phyloP scores from a whole-genome alignment of 805 yeast genomes.

The Zygosaccharomyces gambellarensis region DNA sequence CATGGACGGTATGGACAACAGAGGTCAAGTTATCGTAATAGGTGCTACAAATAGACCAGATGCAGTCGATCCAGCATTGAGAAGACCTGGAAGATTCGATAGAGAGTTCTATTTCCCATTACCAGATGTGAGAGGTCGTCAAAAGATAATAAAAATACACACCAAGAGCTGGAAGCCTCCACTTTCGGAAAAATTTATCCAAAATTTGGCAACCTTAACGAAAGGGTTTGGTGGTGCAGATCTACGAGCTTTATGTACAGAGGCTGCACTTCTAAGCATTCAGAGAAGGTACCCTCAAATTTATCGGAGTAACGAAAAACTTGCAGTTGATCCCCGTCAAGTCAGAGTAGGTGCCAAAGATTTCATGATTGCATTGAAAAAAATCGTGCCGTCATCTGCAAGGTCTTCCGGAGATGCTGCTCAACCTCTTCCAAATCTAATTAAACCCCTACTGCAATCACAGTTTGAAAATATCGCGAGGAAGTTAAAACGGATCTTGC shows the following conservation, averaged over 20 bases:
- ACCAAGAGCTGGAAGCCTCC: slow-evolving; percentile 87
- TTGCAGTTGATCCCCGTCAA: slow-evolving; percentile 63
- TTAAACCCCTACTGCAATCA: slow-evolving; percentile 57
- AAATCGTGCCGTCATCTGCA: slow-evolving; percentile 88
- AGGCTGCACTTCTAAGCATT: slow-evolving; percentile 87
- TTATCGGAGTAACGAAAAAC: slow-evolving; percentile 67
- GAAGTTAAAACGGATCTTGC: slow-evolving; percentile 55
- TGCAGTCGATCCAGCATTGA: slow-evolving; percentile 94
- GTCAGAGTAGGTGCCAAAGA: slow-evolving; percentile 76
- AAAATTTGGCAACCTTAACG: slow-evolving; percentile 69
- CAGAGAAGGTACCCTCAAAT: slow-evolving; percentile 93
- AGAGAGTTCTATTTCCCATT: slow-evolving; percentile 94
- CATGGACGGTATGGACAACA: slow-evolving; percentile 99
- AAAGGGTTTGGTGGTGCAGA: slow-evolving; percentile 99
- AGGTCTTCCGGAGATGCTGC: slow-evolving; percentile 72
- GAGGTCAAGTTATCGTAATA: slow-evolving; percentile 96
- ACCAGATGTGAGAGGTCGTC: slow-evolving; percentile 77
- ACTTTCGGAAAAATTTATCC: slow-evolving; percentile 50
- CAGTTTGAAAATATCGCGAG: slow-evolving; percentile 44
- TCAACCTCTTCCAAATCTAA: slow-evolving; percentile 70
- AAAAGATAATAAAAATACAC: slow-evolving; percentile 75
- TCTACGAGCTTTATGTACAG: slow-evolving; percentile 88
- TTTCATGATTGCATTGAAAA: slow-evolving; percentile 78
- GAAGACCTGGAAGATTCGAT: slow-evolving; percentile 97
- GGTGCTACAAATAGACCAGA: slow-evolving; percentile 99